Base-by-base conservation (phyloP, 768 basidiomycete species). In the Boletellus emodensis region DNA sequence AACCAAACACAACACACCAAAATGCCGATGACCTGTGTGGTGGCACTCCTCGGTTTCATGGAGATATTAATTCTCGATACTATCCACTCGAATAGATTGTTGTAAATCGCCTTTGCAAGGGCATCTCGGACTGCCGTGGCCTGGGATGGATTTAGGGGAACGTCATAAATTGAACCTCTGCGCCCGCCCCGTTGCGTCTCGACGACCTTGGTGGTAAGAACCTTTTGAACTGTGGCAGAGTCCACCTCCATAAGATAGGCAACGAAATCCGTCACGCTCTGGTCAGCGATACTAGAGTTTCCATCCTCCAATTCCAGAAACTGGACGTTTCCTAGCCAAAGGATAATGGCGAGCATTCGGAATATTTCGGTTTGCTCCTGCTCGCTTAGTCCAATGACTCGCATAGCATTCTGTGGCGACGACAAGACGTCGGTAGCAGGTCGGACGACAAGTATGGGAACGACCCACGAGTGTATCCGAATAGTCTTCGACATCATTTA, bases 41-140 rank as follows among this genome's bases (percentile, higher is more conserved):
- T 74, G 6, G 83, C 72, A 44, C 76, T 71, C 37, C 91, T 81
- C 5, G 94, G 81, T 69, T 93, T 94, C 94, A 99, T 96, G 6
- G 95, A 97, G 15, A 91, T 74, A 65, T 99, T 99, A 65, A 99
- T 81, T 53, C 92, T 83, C 14, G 90, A 89, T 38, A 99, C 96
- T 60, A 99, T 98, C 96, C 96, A 99, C 64, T 99, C 95, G 66
- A 99, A 98, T 4, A 97, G 73, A 67, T 98, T 97, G 72, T 94
- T 97, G 71, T 99, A 99, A 56, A 99, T 85, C 14, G 94, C 95
- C 67, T 98, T 95, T 4, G 95, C 75, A 35, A 99, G 74, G 1
- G 96, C 96, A 70, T 98, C 92, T 50, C 94, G 74, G 18, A 91
- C 94, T 1, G 94, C 81, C 1, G 72, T 72, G 3, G 96, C 96